Evolutionary conservation across 1,284 basidiomycete species (phyloP).

Genomic region (Tylopilus sp.): DNA sequence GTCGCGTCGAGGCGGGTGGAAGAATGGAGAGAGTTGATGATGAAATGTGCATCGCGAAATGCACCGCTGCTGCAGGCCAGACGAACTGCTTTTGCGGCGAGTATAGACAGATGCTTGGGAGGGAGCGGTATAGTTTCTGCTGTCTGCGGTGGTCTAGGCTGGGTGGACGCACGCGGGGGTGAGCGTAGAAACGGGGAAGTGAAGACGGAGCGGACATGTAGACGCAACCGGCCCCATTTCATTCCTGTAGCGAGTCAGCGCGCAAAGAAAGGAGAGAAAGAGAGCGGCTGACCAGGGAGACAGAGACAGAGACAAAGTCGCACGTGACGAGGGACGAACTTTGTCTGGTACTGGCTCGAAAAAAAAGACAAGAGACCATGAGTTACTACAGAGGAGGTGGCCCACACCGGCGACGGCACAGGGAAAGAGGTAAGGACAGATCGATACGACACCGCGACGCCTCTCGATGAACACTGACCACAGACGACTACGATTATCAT

Average conservation of each 20-base stretch:
- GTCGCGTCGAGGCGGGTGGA: constrained; percentile 32
- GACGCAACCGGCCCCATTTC: constrained; percentile 63
- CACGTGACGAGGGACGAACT: constrained; percentile 23
- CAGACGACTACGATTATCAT: constrained; percentile 56
- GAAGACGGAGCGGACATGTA: constrained; percentile 7
- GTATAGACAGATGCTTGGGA: constrained; percentile 26
- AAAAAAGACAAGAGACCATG: constrained; percentile 32
- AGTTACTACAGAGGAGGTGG: constrained; percentile 44
- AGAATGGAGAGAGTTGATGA: constrained; percentile 55
- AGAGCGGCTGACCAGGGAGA: not conserved
- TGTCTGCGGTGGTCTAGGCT: not conserved
- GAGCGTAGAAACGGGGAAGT: constrained; percentile 4
- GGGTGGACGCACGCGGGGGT: constrained; percentile 3
- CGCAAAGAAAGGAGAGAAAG: no score
- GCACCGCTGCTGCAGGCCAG: constrained; percentile 43
- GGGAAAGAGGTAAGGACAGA: constrained; percentile 44
- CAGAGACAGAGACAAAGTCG: not conserved
- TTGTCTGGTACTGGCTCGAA: not conserved
- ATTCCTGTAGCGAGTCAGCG: constrained; percentile 35
- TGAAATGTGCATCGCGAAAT: constrained; percentile 48
- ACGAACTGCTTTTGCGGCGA: constrained; percentile 52
- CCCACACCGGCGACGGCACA: constrained; percentile 35
- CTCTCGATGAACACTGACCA: constrained; percentile 1
- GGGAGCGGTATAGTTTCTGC: not conserved
- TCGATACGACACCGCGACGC: not conserved